Base-by-base conservation (phyloP, 208 protist species). In the Trichomonas gallinae region DNA sequence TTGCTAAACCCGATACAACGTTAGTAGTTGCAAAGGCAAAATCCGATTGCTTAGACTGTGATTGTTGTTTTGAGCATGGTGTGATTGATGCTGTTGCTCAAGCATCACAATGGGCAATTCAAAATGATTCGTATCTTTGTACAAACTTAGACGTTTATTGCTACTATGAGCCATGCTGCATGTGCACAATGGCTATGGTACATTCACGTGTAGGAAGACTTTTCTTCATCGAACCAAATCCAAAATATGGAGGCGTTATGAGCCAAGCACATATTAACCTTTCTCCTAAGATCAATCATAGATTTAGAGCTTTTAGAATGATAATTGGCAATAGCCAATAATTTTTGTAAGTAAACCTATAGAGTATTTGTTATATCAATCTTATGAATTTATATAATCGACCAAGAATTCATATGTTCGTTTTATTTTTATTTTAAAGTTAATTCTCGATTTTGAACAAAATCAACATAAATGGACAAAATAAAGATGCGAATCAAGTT, bases 121-220 rank as follows among this genome's bases (percentile, higher is more conserved):
- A 72, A 82, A 44, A 96, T 34, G 44, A 82, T 96, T 81, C 46
- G 38, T 96, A 96, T 31, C 51, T 96, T 40, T 96, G 93, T 82
- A 81, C 36, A 26, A 49, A 49, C 10, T 38, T 96, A n/a, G 93
- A 96, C 82, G 46, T 96, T 0, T 96, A 96, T 34, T 96, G 93
- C 49, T 82, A 82, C 45, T 82, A 82, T 83, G 93, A 96, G 45
- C 93, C 93, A 36, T 96, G 93, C 21, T 23, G 63, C 0, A 96
- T 96, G 93, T 96, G 93, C 26, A 49, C 93, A 46, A 96, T 96
- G 93, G 93, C 93, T 34, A 96, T 96, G 46, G 93, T 96, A 8
- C 93, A 96, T 82, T 96, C 93, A 31, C 36, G 93, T 81, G 46
- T 96, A n/a, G 36, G 93, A 48, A 23, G 93, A 31, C 31, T 96